Percentiles rank a stretch among this genome's conserved stretches.
Evolutionary conservation across 2,329 filamentous ascomycete species (phyloP).

Genomic region (Curvularia verruculosa): DNA sequence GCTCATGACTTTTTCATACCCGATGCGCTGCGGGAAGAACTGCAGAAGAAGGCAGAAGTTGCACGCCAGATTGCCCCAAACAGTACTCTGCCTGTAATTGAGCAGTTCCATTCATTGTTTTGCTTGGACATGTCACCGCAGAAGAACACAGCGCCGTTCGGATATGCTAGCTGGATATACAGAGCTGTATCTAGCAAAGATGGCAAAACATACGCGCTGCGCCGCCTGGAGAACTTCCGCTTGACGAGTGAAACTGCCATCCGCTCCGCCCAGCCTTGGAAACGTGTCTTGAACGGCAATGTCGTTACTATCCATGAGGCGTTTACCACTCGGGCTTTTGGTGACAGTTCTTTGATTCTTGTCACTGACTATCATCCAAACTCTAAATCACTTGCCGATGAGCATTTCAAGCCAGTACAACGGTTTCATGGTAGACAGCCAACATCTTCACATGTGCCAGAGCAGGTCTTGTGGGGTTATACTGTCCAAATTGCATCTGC

Average conservation of each 20-base stretch:
- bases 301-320: slow-evolving; percentile 88
- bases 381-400: slow-evolving; percentile 86
- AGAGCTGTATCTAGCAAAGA: slow-evolving; percentile 90
- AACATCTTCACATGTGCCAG: slow-evolving; percentile 56
- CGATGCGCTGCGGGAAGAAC: slow-evolving; percentile 82
- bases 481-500: slow-evolving; percentile 90
- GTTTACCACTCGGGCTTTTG: slow-evolving; percentile 91
- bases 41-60: slow-evolving; percentile 87
- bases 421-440: slow-evolving; percentile 49
- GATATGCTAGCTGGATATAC: slow-evolving; percentile 92
- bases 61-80: slow-evolving; percentile 83
- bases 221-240: slow-evolving; percentile 86
- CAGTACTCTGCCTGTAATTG: slow-evolving; percentile 75
- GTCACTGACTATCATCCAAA: slow-evolving; percentile 93
- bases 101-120: slow-evolving; percentile 91
- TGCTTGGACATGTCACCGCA: slow-evolving; percentile 82
- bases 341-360: slow-evolving; percentile 92
- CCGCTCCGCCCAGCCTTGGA: slow-evolving; percentile 85
- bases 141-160: slow-evolving; percentile 79
- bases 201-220: slow-evolving; percentile 83
- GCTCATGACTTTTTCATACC: slow-evolving; percentile 92
- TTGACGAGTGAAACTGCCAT: slow-evolving; percentile 90
- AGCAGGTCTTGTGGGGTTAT: slow-evolving; percentile 87
- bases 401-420: slow-evolving; percentile 65
- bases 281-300: slow-evolving; percentile 77